Evolutionary conservation across 345 rosid species (phyloP), one percentile per base, ranked within the genome.

Genomic region (Alliaria petiolata): DNA sequence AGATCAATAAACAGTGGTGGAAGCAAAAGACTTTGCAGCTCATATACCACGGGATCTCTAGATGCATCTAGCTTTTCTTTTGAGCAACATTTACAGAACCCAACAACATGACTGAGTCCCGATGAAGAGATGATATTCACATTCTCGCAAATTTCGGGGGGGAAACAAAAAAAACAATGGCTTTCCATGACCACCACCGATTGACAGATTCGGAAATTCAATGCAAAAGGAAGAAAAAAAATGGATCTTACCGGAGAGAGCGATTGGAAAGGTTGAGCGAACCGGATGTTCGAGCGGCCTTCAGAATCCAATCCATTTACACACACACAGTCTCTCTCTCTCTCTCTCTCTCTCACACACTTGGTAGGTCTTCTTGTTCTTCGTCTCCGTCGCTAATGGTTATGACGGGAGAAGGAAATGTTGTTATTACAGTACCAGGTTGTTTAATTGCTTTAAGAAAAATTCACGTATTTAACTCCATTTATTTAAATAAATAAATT

Each of bases 251-350:
- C 98, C 79, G 85, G 82, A 91, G 96, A 75, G 91, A 86, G 45
- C 97, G 95, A 78, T 93, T 91, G 22, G 98, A 93, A 40, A 91
- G 86, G 79, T 91, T 93, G 66, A 93, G 95, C 57, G 98, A 89
- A 64, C 98, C 97, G 16, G 96, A 87, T 38, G 90, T 61, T 76
- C 97, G 81, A 58, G 97, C 97, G 4, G 96, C 89, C 74, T 86
- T 91, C 11, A 92, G 82, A 38, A 86, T 45, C 61, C 98, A 92
- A 76, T 92, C 98, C 95, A 92, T 92, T 26, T n/a, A 44, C 47
- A 26, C 67, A 46, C 20, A 58, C 30, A 2, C 22, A 16, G 62
- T 11, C 75, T 13, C 19, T 70, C n/a, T 20, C 19, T 70, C n/a
- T 20, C 34, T 47, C 75, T 13, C 19, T 70, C n/a, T 20, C 19